These are phyloP conservation scores for Calcarisporium arbuscula DNA, from an alignment of 2,329 filamentous ascomycete species.

Conservation along the genomic window DNA sequence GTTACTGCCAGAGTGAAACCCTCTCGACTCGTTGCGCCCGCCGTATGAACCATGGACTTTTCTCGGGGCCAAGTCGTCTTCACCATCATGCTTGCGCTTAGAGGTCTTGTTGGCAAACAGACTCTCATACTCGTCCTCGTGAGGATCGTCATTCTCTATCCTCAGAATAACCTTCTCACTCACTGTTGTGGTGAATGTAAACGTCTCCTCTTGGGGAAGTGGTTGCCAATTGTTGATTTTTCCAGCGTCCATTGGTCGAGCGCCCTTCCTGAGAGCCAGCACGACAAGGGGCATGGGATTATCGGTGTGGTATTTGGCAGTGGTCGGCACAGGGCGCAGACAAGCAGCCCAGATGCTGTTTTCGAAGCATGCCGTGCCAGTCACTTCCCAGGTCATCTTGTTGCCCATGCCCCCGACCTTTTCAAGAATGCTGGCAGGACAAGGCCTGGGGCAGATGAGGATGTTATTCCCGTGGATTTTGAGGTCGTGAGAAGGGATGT, in stretches of 20 bases:
- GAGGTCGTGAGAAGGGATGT: conserved; percentile 62
- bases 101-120: conserved; percentile 53
- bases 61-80: conserved; percentile 35
- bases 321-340: conserved; percentile 64
- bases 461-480: conserved; percentile 85
- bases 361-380: conserved; percentile 66
- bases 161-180: conserved; percentile 80
- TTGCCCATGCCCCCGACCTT: conserved; percentile 83
- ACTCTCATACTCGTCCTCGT: conserved; percentile 58
- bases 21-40: conserved; percentile 34
- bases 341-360: conserved; percentile 83
- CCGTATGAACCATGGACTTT: conserved; percentile 25
- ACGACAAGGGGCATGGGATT: conserved; percentile 75
- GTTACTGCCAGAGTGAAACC: conserved; percentile 36
- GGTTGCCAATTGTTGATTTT: conserved; percentile 82
- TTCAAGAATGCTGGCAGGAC: conserved; percentile 63
- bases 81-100: conserved; percentile 51
- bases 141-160: conserved; percentile 64
- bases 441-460: conserved; percentile 76
- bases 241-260: conserved; percentile 70
- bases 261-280: conserved; percentile 69
- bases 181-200: conserved; percentile 76
- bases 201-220: conserved; percentile 60
- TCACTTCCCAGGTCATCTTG: conserved; percentile 79
- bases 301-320: conserved; percentile 68